Conservation (phyloP, 768 basidiomycete species). For the Lactarius sp. region DNA sequence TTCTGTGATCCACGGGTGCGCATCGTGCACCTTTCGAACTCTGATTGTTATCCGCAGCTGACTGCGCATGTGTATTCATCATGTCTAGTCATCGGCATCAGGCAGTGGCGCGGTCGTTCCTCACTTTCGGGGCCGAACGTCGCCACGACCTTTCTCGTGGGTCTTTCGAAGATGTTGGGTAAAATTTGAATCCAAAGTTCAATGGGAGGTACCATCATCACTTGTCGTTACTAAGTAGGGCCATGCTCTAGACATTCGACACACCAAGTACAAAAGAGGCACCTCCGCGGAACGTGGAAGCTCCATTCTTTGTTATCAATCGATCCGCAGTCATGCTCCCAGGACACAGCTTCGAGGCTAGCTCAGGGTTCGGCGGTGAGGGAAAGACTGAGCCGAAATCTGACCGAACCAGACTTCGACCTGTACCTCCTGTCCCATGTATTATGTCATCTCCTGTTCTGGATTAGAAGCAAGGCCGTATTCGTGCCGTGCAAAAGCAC, state of each 20-base stretch:
- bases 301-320: too few relatives aligned
- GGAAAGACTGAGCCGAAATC: not conserved
- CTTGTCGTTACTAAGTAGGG: too few relatives aligned
- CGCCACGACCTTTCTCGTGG: not conserved
- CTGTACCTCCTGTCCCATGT: too few relatives aligned
- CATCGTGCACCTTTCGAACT: not conserved
- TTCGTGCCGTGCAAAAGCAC: too few relatives aligned
- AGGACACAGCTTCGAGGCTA: too few relatives aligned
- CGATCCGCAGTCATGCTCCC: too few relatives aligned
- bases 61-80: not conserved
- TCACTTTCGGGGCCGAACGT: not conserved
- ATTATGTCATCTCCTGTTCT: too few relatives aligned
- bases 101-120: not conserved
- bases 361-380: not conserved
- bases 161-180: not conserved
- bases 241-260: not conserved
- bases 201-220: too few relatives aligned
- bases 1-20: too few relatives aligned
- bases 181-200: not conserved
- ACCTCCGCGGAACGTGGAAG: too few relatives aligned
- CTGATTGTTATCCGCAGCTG: not conserved
- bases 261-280: not conserved
- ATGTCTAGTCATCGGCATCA: not conserved
- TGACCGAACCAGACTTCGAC: not conserved
- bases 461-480: too few relatives aligned